Conservation (phyloP, 306 rosid genomes). For the Alnus rubra region DNA sequence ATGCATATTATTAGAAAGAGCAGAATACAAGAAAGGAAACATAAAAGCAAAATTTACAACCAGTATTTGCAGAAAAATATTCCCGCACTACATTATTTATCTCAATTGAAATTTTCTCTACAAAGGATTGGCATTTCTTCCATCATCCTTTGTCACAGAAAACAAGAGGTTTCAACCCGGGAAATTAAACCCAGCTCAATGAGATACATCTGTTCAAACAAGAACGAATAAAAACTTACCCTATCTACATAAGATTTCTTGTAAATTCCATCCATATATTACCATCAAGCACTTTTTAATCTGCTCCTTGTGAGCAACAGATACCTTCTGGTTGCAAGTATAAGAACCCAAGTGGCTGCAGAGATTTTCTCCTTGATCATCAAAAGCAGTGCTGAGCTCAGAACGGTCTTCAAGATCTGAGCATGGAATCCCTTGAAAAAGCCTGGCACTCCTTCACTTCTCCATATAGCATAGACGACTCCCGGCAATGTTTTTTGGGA, state of each 20-base stretch:
- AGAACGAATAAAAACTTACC: slow-evolving; percentile 3
- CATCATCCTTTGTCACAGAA: slow-evolving; percentile 9
- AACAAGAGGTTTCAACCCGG: slow-evolving; percentile 11
- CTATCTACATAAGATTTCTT: slow-evolving; percentile 18
- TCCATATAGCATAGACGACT: slow-evolving; percentile 71
- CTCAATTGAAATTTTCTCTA: not conserved
- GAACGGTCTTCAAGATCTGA: slow-evolving; percentile 94
- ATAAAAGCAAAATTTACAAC: not conserved
- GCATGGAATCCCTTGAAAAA: slow-evolving; percentile 94
- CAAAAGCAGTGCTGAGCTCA: slow-evolving; percentile 92
- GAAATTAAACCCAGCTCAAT: slow-evolving; percentile 7
- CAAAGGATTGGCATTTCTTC: not conserved
- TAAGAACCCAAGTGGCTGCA: slow-evolving; percentile 83
- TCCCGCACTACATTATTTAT: slow-evolving; percentile 17
- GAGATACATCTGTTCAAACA: slow-evolving; percentile 7
- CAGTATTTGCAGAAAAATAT: slow-evolving; percentile 2
- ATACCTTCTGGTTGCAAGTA: slow-evolving; percentile 75
- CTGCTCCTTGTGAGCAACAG: slow-evolving; percentile 58
- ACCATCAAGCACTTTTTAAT: slow-evolving; percentile 41
- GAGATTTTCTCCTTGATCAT: slow-evolving; percentile 98
- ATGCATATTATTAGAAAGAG: not conserved
- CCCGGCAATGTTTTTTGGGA: slow-evolving; percentile 53
- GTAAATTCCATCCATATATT: not conserved
- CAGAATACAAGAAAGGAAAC: not conserved
- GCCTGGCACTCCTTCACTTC: slow-evolving; percentile 79